Percentiles rank a stretch among this genome's conserved stretches.
These are phyloP conservation scores for Pythium sp. DNA, from an alignment of 352 stramenopile genomes.

Conservation along the genomic window DNA sequence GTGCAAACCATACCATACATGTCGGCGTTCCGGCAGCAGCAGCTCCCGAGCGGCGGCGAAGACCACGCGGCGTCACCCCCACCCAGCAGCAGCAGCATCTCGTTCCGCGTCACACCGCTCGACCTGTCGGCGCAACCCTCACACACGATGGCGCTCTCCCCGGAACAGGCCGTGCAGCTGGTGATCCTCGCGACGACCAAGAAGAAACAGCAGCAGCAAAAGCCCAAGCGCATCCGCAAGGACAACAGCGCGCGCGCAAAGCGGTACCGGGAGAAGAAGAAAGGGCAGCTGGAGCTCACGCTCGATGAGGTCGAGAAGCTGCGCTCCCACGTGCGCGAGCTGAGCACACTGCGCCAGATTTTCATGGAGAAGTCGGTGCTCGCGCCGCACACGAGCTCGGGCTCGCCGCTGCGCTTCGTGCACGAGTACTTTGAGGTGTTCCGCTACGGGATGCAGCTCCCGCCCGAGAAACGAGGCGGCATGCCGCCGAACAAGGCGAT, in stretches of 20 bases:
- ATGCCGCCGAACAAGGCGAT: neutral
- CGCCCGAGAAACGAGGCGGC: neutral
- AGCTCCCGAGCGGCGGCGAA: neutral
- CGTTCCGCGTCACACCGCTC: neutral
- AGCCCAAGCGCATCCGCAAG: conserved; percentile 12
- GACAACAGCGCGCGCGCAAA: conserved; percentile 20
- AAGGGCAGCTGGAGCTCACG: conserved; percentile 9
- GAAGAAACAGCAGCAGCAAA: conserved; percentile 1
- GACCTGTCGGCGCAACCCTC: neutral
- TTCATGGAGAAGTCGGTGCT: conserved; percentile 11
- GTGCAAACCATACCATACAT: no score
- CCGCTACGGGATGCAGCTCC: conserved; percentile 15
- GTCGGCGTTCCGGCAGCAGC: no score
- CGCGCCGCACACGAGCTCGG: conserved; percentile 7
- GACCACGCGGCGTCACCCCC: neutral
- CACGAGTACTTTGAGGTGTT: conserved; percentile 26
- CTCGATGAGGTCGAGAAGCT: conserved; percentile 10
- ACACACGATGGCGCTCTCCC: neutral
- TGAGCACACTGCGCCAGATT: conserved; percentile 11
- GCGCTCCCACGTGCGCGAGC: conserved; percentile 12
- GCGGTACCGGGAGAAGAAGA: conserved; percentile 20
- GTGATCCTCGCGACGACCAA: conserved; percentile 1
- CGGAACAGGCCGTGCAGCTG: neutral
- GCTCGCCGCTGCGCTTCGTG: conserved; percentile 17
- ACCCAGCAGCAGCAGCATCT: neutral